A percentile compares a stretch with the other conserved stretches of the same genome.
phyloP scores from a whole-genome alignment of 2,329 filamentous ascomycete genomes.

The Xylariaceae sp. region DNA sequence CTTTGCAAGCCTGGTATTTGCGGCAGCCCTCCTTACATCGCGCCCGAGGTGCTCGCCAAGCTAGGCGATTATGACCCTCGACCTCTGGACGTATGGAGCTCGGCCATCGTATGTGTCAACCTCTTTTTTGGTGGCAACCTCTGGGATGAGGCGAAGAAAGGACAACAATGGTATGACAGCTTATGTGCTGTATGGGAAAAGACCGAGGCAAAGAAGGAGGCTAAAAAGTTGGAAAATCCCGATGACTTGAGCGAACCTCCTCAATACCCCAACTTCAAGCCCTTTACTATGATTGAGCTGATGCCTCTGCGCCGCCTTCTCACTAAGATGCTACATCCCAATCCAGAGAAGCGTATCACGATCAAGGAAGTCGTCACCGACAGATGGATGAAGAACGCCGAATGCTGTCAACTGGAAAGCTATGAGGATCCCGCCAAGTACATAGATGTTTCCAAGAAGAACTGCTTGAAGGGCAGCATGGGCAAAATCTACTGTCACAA shows the following conservation, averaged over 20 bases:
- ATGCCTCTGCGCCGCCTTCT: constrained; percentile 66
- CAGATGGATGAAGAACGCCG: constrained; percentile 67
- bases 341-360: constrained; percentile 65
- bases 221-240: constrained; percentile 38
- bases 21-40: constrained; percentile 81
- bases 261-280: constrained; percentile 60
- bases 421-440: constrained; percentile 57
- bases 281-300: constrained; percentile 62
- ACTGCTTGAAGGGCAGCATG: constrained; percentile 35
- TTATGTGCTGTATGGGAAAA: constrained; percentile 65
- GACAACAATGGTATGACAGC: constrained; percentile 52
- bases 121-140: constrained; percentile 68
- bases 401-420: constrained; percentile 73
- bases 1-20: constrained; percentile 76
- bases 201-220: constrained; percentile 57
- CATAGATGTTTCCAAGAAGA: constrained; percentile 60
- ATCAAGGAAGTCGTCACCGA: constrained; percentile 66
- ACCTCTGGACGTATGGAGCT: constrained; percentile 80
- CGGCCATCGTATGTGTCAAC: constrained; percentile 76
- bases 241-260: constrained; percentile 60
- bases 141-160: constrained; percentile 63
- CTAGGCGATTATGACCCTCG: constrained; percentile 65
- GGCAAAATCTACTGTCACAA: constrained; percentile 57
- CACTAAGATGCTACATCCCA: constrained; percentile 77
- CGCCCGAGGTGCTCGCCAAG: constrained; percentile 76